phyloP scores from a whole-genome alignment of 805 yeast species.

The Candida nanaspora region DNA sequence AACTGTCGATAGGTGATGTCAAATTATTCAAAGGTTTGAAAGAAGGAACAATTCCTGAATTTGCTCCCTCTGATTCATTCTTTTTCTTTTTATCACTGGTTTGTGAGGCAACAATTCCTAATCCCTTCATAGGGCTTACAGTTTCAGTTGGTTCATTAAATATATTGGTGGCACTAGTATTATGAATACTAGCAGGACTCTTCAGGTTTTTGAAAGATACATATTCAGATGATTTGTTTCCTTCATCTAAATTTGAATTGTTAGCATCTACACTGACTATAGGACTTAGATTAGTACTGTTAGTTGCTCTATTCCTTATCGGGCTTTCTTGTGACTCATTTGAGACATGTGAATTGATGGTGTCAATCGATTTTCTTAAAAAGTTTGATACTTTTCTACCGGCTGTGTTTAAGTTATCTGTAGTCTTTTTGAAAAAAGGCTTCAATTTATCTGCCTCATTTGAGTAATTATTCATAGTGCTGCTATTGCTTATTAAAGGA shows the following conservation, averaged over 20 bases:
- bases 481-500: neutral
- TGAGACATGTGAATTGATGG: slow-evolving; percentile 1
- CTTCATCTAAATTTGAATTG: neutral
- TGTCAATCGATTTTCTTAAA: slow-evolving; percentile 17
- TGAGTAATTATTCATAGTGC: slow-evolving; percentile 2
- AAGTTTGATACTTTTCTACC: slow-evolving; percentile 21
- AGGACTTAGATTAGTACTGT: neutral
- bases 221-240: slow-evolving; percentile 1
- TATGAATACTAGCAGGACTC: neutral
- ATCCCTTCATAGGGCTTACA: too few species aligned
- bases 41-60: neutral
- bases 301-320: neutral
- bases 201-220: slow-evolving; percentile 1
- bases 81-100: too few species aligned
- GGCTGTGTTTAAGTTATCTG: slow-evolving; percentile 18
- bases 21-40: slow-evolving; percentile 1
- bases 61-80: neutral
- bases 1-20: slow-evolving; percentile 6
- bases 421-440: slow-evolving; percentile 18
- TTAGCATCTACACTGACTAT: neutral
- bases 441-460: slow-evolving; percentile 13
- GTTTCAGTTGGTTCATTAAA: too few species aligned
- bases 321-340: neutral
- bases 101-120: too few species aligned
- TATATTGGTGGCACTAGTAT: neutral